Conservation (phyloP, 306 rosid species). For the Delonix regia region DNA sequence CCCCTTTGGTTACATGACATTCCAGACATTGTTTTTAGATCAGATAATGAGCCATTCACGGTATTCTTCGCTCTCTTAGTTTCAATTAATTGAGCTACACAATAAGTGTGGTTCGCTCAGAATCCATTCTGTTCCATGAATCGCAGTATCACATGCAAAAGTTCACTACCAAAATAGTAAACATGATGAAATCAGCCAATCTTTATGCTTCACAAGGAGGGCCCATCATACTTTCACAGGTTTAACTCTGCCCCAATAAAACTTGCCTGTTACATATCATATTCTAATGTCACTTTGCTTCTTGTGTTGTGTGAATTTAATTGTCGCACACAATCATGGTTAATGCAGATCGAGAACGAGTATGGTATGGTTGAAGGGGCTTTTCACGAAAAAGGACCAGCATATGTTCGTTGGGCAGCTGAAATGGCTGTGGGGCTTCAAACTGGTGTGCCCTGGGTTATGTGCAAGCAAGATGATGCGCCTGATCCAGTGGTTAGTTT, state of each 20-base stretch:
- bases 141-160: constrained; percentile 75
- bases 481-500: constrained; percentile 81
- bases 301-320: background rate
- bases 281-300: background rate
- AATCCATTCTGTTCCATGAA: constrained; percentile 11
- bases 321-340: background rate
- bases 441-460: constrained; percentile 90
- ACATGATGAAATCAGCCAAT: constrained; percentile 70
- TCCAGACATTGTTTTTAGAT: constrained; percentile 71
- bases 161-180: constrained; percentile 68
- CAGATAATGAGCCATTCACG: constrained; percentile 83
- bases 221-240: constrained; percentile 89
- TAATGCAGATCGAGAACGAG: constrained; percentile 85
- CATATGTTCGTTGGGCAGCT: constrained; percentile 89
- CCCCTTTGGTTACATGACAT: constrained; percentile 82
- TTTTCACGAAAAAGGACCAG: constrained; percentile 59
- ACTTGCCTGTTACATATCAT: background rate
- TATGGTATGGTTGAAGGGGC: constrained; percentile 57
- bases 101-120: background rate
- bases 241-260: constrained; percentile 24
- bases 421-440: constrained; percentile 74
- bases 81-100: background rate
- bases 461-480: constrained; percentile 95
- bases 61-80: constrained; percentile 38
- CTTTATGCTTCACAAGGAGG: constrained; percentile 95